Evolutionary conservation across 768 basidiomycete genomes (phyloP).

Genomic region (Tulasnella sp.): DNA sequence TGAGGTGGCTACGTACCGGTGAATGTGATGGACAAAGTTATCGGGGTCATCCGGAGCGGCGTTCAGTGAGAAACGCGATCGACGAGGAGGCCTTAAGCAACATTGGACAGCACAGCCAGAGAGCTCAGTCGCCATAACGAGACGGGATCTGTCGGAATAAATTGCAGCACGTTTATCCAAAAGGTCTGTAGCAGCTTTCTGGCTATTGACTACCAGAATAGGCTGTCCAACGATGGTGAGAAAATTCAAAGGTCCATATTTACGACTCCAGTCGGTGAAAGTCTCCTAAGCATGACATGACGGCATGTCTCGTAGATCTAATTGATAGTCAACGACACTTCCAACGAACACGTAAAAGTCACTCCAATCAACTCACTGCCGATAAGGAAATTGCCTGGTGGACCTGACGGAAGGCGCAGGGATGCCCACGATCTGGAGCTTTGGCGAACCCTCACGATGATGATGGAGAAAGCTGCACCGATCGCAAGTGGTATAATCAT

Average conservation of each 20-base stretch:
- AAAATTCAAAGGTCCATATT: slow-evolving; percentile 12
- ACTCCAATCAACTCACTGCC: background rate
- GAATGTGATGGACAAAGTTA: background rate
- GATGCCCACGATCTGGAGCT: no score
- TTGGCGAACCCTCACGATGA: no score
- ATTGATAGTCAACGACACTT: background rate
- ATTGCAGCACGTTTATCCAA: slow-evolving; percentile 24
- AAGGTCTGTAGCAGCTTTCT: slow-evolving; percentile 24
- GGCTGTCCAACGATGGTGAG: slow-evolving; percentile 1
- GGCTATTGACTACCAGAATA: slow-evolving; percentile 21
- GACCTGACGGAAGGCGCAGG: background rate
- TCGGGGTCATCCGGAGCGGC: slow-evolving; percentile 4
- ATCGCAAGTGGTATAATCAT: no score
- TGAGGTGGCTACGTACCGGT: slow-evolving; percentile 18
- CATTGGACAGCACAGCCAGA: no score
- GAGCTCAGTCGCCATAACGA: slow-evolving; percentile 18
- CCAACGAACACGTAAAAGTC: background rate
- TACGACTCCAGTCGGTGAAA: slow-evolving; percentile 14
- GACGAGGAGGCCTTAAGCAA: background rate
- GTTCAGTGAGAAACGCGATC: slow-evolving; percentile 1
- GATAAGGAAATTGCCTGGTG: background rate
- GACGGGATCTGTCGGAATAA: slow-evolving; percentile 25
- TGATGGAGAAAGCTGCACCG: no score
- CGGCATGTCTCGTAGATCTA: slow-evolving; percentile 5
- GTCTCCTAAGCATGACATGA: background rate